phyloP scores from a whole-genome alignment of 2,329 filamentous ascomycete genomes.

The Rhexocercosporidium sp. region DNA sequence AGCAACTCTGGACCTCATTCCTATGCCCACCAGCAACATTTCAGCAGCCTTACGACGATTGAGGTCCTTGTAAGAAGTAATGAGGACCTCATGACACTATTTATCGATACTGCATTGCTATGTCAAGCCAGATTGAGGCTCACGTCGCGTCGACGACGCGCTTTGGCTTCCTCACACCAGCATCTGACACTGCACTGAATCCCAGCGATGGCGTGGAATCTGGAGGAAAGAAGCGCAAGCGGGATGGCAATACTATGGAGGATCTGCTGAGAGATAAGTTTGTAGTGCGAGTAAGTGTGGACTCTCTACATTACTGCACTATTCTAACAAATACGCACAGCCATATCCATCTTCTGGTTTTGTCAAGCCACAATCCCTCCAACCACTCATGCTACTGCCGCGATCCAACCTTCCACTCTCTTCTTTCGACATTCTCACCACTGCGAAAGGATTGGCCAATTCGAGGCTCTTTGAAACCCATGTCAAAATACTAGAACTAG shows the following conservation, averaged over 20 bases:
- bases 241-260: conserved; percentile 40
- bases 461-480: conserved; percentile 65
- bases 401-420: conserved; percentile 66
- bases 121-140: conserved; percentile 39
- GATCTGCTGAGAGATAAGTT: conserved; percentile 43
- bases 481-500: conserved; percentile 67
- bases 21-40: neutral
- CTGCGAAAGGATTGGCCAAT: conserved; percentile 55
- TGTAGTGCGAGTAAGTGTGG: conserved; percentile 41
- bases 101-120: conserved; percentile 41
- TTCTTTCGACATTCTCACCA: conserved; percentile 60
- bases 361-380: conserved; percentile 58
- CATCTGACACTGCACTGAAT: conserved; percentile 36
- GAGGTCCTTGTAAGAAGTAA: conserved; percentile 25
- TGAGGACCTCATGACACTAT: conserved; percentile 36
- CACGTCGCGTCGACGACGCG: conserved; percentile 40
- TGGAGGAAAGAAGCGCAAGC: conserved; percentile 43
- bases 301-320: neutral
- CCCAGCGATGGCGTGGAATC: conserved; percentile 27
- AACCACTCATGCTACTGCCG: conserved; percentile 66
- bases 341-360: conserved; percentile 60
- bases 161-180: conserved; percentile 39
- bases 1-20: neutral
- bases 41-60: conserved; percentile 16
- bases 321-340: conserved; percentile 49